Percentiles rank a stretch among this genome's conserved stretches.
Evolutionary conservation across 2,329 filamentous ascomycete species (phyloP).

Genomic region (Aspergillus sp.): DNA sequence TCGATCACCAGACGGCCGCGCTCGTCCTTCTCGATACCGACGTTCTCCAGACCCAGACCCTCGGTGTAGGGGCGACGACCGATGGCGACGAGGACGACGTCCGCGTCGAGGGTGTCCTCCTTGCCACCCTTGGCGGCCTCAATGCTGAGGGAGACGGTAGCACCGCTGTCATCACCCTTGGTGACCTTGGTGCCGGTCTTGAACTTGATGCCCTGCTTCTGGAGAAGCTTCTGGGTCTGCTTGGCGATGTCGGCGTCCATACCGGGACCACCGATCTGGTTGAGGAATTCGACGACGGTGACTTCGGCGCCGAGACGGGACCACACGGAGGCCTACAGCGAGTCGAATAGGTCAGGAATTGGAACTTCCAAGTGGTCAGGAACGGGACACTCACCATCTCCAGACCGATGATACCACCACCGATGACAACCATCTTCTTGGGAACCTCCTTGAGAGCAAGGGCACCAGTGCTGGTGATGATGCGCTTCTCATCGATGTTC

Average conservation of each 20-base stretch:
- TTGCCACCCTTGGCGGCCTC: conserved; percentile 97
- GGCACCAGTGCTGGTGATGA: conserved; percentile 94
- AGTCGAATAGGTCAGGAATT: too few relatives aligned
- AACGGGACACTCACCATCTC: conserved; percentile 70
- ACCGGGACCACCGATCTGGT: conserved; percentile 93
- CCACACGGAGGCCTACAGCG: conserved; percentile 85
- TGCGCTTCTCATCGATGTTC: conserved; percentile 94
- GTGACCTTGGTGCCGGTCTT: conserved; percentile 96
- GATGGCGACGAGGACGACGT: conserved; percentile 95
- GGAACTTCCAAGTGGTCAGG: neutral
- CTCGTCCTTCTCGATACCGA: conserved; percentile 73
- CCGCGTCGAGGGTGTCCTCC: conserved; percentile 84
- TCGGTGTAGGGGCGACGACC: conserved; percentile 92
- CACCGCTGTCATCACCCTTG: conserved; percentile 75
- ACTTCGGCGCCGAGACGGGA: conserved; percentile 90
- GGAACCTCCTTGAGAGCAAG: conserved; percentile 86
- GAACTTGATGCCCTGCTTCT: conserved; percentile 97
- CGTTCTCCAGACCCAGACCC: conserved; percentile 89
- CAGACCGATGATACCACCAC: conserved; percentile 96
- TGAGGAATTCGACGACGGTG: conserved; percentile 94
- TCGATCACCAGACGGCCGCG: conserved; percentile 94
- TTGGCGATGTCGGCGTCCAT: conserved; percentile 97
- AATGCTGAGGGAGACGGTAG: conserved; percentile 76
- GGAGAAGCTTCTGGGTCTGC: conserved; percentile 83
- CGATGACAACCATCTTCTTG: conserved; percentile 95